Base-by-base conservation (phyloP, 495 filamentous ascomycete genomes). In the Cercophora samala region DNA sequence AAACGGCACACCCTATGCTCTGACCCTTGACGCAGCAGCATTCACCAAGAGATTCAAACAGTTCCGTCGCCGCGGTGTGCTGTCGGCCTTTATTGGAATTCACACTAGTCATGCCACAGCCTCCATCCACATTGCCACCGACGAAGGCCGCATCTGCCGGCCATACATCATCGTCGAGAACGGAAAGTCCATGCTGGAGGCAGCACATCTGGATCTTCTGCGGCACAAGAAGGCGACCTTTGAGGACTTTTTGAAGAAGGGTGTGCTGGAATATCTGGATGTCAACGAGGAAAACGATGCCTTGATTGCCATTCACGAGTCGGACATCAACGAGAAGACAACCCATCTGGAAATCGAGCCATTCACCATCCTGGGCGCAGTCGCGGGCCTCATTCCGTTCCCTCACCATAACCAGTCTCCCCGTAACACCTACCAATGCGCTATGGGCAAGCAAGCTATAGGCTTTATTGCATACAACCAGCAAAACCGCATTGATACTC, bases 401-500 rank as follows among this genome's bases (percentile, higher is more conserved):
- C 95, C 95, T 13, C 96, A 99, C 79, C 95, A 99, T 82, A 99
- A 99, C 77, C 95, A 99, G 77, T 99, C 95, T 4, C 95, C 95
- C 9, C 88, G 95, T 81, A 99, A 99, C 75, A 99, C 95, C 8
- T 99, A 99, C 74, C 95, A 99, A 81, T 97, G 96, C 77, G 95
- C 95, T 78, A 99, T 99, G 95, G 95, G 95, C 83, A 99, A 99
- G 79, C 95, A 99, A 90, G 95, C 95, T 19, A 97, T 99, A 76
- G 95, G 95, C 60, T 92, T 94, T 21, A 97, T 98, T 75, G 93
- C 94, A 15, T 93, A 95, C 68, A 99, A 99, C 73, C 96, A 98
- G 76, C 96, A 97, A 80, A 87, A 91, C 66, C 89, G 95, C 23
- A 95, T 99, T 75, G 95, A 99, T 73, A 97, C 93, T 3, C 85